These are phyloP conservation scores for Lactarius trivialis DNA, from an alignment of 768 basidiomycete genomes.

Conservation along the genomic window DNA sequence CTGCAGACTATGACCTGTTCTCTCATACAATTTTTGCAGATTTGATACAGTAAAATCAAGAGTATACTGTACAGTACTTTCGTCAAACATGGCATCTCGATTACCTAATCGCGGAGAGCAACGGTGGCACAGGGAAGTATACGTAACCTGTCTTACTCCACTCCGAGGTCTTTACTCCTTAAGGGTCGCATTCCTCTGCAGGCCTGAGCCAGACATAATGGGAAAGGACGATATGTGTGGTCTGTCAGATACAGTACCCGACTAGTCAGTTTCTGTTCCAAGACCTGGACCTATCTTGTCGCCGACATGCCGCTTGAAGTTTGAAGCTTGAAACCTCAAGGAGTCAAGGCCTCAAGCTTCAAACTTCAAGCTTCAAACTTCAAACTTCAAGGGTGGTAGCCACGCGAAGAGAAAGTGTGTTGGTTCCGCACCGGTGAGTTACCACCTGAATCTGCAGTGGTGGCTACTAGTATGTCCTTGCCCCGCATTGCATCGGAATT, in stretches of 20 bases:
- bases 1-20: too few relatives aligned
- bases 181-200: not conserved
- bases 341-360: too few relatives aligned
- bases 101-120: too few relatives aligned
- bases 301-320: not conserved
- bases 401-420: not conserved
- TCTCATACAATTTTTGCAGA: too few relatives aligned
- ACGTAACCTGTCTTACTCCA: not conserved
- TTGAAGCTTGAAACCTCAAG: too few relatives aligned
- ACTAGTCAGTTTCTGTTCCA: not conserved
- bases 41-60: too few relatives aligned
- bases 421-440: not conserved
- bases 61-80: too few relatives aligned
- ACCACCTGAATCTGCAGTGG: not conserved
- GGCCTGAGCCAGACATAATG: not conserved
- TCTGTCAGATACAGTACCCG: not conserved
- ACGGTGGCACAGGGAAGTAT: too few relatives aligned
- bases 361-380: too few relatives aligned
- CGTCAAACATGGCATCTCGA: too few relatives aligned
- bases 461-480: not conserved
- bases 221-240: not conserved
- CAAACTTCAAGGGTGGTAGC: not conserved
- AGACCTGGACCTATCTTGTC: not conserved
- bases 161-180: not conserved
- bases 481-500: not conserved